Conservation (phyloP, 2,329 filamentous ascomycete genomes). For the Alternaria sp. region DNA sequence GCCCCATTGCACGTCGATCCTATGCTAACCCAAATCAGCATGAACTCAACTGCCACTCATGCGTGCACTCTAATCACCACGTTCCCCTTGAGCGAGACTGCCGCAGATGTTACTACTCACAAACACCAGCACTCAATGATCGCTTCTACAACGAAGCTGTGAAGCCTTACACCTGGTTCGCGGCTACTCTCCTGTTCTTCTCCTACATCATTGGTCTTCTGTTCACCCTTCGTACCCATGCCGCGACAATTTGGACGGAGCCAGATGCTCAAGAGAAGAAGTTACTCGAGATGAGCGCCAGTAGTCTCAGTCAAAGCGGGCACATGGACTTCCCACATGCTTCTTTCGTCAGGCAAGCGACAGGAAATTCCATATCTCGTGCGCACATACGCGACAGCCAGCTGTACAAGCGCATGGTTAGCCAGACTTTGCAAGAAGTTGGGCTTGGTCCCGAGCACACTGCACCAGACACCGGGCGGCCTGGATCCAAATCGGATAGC, state of each 20-base stretch:
- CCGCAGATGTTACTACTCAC: conserved; percentile 91
- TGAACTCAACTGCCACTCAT: conserved; percentile 81
- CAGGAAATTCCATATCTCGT: conserved; percentile 36
- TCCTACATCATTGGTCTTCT: conserved; percentile 93
- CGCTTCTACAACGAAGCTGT: conserved; percentile 90
- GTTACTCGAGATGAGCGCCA: conserved; percentile 46
- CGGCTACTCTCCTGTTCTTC: conserved; percentile 82
- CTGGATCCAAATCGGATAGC: conserved; percentile 29
- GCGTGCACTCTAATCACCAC: conserved; percentile 60
- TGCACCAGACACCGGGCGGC: conserved; percentile 47
- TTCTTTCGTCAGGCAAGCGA: conserved; percentile 38
- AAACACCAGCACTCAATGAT: conserved; percentile 82
- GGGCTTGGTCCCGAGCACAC: conserved; percentile 68
- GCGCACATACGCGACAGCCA: conserved; percentile 82
- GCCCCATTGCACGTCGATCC: not conserved
- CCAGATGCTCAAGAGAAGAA: conserved; percentile 56
- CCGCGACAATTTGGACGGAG: conserved; percentile 96
- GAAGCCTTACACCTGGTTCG: conserved; percentile 89
- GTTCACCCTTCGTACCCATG: conserved; percentile 95
- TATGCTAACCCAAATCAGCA: conserved; percentile 64
- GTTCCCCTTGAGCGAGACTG: conserved; percentile 70
- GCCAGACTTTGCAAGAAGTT: conserved; percentile 85
- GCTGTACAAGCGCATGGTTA: conserved; percentile 90
- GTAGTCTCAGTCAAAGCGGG: conserved; percentile 40
- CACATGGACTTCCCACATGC: conserved; percentile 39